Evolutionary conservation across 495 filamentous ascomycete species (phyloP).

Genomic region (Podospora pseudocomata): DNA sequence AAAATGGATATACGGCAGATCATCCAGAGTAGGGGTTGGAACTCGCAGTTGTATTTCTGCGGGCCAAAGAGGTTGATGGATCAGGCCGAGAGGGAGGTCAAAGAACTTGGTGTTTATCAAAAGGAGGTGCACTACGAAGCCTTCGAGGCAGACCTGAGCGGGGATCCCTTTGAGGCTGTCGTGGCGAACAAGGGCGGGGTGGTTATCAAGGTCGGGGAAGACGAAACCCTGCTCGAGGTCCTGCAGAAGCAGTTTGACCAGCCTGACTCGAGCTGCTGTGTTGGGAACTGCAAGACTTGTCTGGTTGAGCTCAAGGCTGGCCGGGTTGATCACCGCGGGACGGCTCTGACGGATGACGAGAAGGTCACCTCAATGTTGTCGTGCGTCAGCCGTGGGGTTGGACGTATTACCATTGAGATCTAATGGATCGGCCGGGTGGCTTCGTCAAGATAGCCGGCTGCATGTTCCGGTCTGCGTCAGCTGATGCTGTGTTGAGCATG

Average conservation of each 20-base stretch:
- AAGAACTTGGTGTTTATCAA: conserved; percentile 35
- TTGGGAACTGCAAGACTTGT: conserved; percentile 60
- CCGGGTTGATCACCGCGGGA: conserved; percentile 52
- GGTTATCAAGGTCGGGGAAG: conserved; percentile 36
- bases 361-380: conserved; percentile 42
- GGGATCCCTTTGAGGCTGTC: conserved; percentile 55
- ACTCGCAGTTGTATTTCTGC: conserved; percentile 52
- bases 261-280: conserved; percentile 51
- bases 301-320: conserved; percentile 46
- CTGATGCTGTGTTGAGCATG: not conserved
- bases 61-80: conserved; percentile 52
- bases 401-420: conserved; percentile 45
- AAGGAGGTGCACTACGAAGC: conserved; percentile 55
- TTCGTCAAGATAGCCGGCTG: not conserved
- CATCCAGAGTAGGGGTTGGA: conserved; percentile 39
- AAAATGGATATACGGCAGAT: conserved; percentile 46
- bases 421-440: conserved; percentile 16
- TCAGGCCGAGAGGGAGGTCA: conserved; percentile 37
- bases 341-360: conserved; percentile 44
- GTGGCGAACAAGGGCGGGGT: conserved; percentile 33
- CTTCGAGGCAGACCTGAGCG: conserved; percentile 48
- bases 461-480: not conserved
- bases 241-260: conserved; percentile 39
- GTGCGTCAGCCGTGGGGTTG: conserved; percentile 48
- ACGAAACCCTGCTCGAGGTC: conserved; percentile 45